Conservation (phyloP, 805 yeast genomes). For the Candida suzukii region DNA sequence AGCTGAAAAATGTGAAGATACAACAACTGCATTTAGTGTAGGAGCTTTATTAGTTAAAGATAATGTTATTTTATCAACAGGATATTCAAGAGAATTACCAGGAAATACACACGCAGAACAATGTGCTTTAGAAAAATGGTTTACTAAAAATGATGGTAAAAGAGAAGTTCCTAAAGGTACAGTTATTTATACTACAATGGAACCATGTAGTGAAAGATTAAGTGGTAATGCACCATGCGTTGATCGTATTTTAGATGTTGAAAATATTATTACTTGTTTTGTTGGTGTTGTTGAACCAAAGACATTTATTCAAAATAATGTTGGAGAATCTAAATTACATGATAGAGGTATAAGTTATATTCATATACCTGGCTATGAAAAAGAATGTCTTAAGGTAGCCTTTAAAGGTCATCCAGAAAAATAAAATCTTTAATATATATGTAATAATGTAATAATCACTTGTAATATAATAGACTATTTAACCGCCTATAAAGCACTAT, state of each 20-base stretch:
- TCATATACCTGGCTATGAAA: constrained; percentile 78
- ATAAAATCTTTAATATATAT: neutral
- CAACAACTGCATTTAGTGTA: constrained; percentile 86
- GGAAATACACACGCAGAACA: constrained; percentile 99
- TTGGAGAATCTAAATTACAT: constrained; percentile 50
- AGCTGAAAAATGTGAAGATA: constrained; percentile 75
- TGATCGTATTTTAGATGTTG: constrained; percentile 58
- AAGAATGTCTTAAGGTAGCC: constrained; percentile 61
- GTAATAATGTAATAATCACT: neutral
- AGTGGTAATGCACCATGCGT: constrained; percentile 90
- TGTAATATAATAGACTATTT: neutral
- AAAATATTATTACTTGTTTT: constrained; percentile 61
- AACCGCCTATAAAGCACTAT: neutral
- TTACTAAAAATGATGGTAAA: constrained; percentile 22
- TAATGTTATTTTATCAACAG: constrained; percentile 64
- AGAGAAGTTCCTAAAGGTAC: constrained; percentile 62
- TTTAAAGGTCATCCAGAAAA: constrained; percentile 54
- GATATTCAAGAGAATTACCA: constrained; percentile 83
- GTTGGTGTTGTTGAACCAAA: constrained; percentile 92
- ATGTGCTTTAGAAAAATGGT: constrained; percentile 79
- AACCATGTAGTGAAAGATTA: constrained; percentile 84
- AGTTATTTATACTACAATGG: constrained; percentile 91
- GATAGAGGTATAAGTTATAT: constrained; percentile 60
- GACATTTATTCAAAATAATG: constrained; percentile 75
- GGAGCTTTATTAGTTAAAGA: constrained; percentile 78